Evolutionary conservation across 495 filamentous ascomycete genomes (phyloP).

Genomic region (Neurospora sp.): DNA sequence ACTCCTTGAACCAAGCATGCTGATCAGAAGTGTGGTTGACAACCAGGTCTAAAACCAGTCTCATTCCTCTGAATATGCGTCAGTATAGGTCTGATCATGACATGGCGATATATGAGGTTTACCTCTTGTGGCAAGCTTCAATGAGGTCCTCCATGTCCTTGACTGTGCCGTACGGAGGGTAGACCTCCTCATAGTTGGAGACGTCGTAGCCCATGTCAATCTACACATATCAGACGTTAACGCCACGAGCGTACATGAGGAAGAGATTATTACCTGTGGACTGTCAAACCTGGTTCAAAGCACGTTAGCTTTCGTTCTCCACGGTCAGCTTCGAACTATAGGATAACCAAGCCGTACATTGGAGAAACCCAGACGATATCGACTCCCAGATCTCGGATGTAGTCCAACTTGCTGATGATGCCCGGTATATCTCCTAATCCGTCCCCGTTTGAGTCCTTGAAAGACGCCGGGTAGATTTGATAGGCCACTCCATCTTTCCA

Average conservation of each 20-base stretch:
- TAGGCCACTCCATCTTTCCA: conserved; percentile 46
- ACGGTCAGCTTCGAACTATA: too few species aligned
- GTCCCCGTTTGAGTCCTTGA: conserved; percentile 58
- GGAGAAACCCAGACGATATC: conserved; percentile 64
- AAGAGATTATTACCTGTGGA: conserved; percentile 33
- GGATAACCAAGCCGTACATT: conserved; percentile 17
- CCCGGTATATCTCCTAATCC: conserved; percentile 60
- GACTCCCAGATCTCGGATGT: conserved; percentile 52
- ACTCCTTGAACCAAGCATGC: conserved; percentile 66
- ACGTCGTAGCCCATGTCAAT: conserved; percentile 54
- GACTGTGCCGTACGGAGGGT: conserved; percentile 52
- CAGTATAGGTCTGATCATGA: neutral
- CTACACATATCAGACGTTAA: conserved; percentile 1
- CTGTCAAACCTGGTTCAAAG: conserved; percentile 39
- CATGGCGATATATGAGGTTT: neutral
- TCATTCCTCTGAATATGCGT: conserved; percentile 49
- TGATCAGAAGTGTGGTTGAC: conserved; percentile 75
- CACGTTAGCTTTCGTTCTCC: too few species aligned
- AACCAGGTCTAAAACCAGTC: conserved; percentile 62
- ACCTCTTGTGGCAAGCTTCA: conserved; percentile 41
- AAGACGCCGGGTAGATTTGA: conserved; percentile 62
- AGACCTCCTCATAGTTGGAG: conserved; percentile 51
- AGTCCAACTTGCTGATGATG: conserved; percentile 56
- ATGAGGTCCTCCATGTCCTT: conserved; percentile 54
- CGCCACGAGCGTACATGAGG: neutral